Conservation (phyloP, 176 grass and related monocot genomes). For the Oryza punctata region DNA sequence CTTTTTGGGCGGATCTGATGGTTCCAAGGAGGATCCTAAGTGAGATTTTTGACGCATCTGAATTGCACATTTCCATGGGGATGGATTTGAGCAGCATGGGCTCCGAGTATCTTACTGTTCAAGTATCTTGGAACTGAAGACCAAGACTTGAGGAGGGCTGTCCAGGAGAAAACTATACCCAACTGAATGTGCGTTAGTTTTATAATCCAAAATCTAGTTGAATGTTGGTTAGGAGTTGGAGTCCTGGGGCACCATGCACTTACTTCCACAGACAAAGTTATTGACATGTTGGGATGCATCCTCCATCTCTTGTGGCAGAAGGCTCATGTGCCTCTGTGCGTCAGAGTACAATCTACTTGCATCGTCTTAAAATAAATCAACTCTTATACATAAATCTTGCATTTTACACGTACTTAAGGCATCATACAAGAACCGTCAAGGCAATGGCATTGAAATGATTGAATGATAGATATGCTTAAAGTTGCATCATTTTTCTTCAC, state of each 20-base stretch:
- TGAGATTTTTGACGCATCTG: background rate
- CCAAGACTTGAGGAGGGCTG: constrained; percentile 1
- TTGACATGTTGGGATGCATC: constrained; percentile 22
- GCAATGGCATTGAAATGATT: background rate
- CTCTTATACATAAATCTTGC: background rate
- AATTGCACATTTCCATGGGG: background rate
- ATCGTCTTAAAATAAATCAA: too few relatives aligned
- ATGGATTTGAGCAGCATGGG: constrained; percentile 12
- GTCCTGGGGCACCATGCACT: background rate
- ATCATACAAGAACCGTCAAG: constrained; percentile 5
- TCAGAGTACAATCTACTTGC: background rate
- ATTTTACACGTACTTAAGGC: background rate
- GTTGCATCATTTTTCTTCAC: background rate
- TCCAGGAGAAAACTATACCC: background rate
- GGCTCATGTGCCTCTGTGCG: background rate
- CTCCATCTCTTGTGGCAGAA: background rate
- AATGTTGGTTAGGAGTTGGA: constrained; percentile 38
- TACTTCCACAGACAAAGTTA: constrained; percentile 20
- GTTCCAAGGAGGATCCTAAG: constrained; percentile 42
- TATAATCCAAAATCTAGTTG: background rate
- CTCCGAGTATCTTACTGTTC: constrained; percentile 10
- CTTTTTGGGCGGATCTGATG: constrained; percentile 37
- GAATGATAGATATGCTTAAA: background rate
- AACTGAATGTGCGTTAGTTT: background rate
- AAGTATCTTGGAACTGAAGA: constrained; percentile 19